These are phyloP conservation scores for Rhazya stricta DNA, from an alignment of 257 asterid genomes.

Conservation along the genomic window DNA sequence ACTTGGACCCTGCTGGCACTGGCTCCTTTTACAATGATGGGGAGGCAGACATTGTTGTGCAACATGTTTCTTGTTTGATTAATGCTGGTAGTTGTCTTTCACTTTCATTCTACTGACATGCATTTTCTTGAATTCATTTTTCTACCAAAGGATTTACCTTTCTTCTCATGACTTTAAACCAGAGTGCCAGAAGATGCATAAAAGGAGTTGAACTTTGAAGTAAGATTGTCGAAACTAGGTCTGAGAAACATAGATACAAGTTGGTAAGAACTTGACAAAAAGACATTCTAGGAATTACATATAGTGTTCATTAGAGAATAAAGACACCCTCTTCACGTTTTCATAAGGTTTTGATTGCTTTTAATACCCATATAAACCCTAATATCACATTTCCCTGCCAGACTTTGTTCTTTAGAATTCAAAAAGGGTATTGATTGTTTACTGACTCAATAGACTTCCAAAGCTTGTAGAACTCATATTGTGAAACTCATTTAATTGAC, in stretches of 20 bases:
- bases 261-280: background rate
- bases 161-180: background rate
- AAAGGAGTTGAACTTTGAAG: background rate
- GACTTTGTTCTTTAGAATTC: background rate
- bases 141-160: background rate
- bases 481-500: too few species aligned
- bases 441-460: too few species aligned
- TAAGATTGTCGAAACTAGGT: background rate
- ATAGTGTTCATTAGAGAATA: background rate
- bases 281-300: background rate
- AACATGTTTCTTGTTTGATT: constrained; percentile 76
- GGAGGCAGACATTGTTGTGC: constrained; percentile 87
- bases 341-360: background rate
- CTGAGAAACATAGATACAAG: background rate
- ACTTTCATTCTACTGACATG: constrained; percentile 6
- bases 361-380: background rate
- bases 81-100: constrained; percentile 59
- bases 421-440: too few species aligned
- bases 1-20: constrained; percentile 95
- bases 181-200: constrained; percentile 1
- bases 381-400: background rate
- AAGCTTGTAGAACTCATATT: too few species aligned
- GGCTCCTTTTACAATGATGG: constrained; percentile 97
- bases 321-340: background rate
- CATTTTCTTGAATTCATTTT: background rate